Evolutionary conservation across 805 yeast species (phyloP).

Genomic region (Barnettozyma californica): DNA sequence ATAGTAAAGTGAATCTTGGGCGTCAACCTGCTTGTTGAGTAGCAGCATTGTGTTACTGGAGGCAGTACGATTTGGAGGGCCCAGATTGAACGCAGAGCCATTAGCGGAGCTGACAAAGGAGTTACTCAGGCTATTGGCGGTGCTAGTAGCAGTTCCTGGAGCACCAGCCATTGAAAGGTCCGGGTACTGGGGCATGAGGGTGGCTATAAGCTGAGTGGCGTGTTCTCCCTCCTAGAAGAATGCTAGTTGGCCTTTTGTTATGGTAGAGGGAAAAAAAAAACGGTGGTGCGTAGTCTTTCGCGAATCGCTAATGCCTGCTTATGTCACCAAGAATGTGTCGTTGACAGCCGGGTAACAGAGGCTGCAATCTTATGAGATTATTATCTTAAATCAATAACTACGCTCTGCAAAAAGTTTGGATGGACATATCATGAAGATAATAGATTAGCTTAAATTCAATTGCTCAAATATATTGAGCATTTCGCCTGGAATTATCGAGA

Average conservation of each 20-base stretch:
- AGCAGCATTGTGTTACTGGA: constrained; percentile 32
- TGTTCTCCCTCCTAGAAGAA: background rate
- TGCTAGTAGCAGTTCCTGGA: background rate
- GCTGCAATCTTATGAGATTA: too few relatives aligned
- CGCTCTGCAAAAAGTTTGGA: too few relatives aligned
- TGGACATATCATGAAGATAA: too few relatives aligned
- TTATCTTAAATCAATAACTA: too few relatives aligned
- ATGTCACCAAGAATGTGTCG: background rate
- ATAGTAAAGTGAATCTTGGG: constrained; percentile 64
- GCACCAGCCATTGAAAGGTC: background rate
- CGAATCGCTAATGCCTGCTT: background rate
- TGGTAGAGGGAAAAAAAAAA: background rate
- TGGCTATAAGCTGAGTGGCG: background rate
- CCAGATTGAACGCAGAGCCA: constrained; percentile 10
- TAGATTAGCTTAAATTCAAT: too few relatives aligned
- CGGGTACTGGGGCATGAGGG: constrained; percentile 6
- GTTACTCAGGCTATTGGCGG: background rate
- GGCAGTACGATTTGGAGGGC: constrained; percentile 6
- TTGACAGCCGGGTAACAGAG: background rate
- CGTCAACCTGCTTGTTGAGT: constrained; percentile 59
- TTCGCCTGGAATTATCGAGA: too few relatives aligned
- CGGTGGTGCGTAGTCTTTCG: background rate
- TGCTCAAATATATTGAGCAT: too few relatives aligned
- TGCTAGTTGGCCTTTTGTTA: background rate
- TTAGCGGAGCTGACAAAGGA: constrained; percentile 4